Evolutionary conservation across 371 early-diverging fungal genomes (phyloP).

Genomic region (Syncephalastrum monosporum): DNA sequence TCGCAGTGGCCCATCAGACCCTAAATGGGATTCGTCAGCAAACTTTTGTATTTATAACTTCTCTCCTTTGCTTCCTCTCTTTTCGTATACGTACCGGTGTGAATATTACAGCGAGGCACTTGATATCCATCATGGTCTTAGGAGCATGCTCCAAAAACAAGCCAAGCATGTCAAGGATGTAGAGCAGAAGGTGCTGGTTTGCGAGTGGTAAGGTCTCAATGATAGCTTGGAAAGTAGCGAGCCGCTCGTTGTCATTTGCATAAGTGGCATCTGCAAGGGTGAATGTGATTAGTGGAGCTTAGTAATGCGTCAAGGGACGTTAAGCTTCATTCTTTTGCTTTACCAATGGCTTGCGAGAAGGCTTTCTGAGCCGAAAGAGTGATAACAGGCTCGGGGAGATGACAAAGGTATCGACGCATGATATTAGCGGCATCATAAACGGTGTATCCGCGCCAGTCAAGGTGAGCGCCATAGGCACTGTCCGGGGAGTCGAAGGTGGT

Average conservation of each 20-base stretch:
- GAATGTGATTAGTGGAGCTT: not conserved
- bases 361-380: slow-evolving; percentile 41
- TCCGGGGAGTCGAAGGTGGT: slow-evolving; percentile 52
- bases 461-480: slow-evolving; percentile 39
- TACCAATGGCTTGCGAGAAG: slow-evolving; percentile 51
- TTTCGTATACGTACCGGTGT: slow-evolving; percentile 41
- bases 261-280: slow-evolving; percentile 6
- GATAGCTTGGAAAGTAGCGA: slow-evolving; percentile 47
- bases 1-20: too few species aligned
- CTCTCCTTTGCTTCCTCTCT: not conserved
- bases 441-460: slow-evolving; percentile 51
- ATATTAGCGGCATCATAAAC: slow-evolving; percentile 60
- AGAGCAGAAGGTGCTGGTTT: slow-evolving; percentile 57
- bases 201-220: slow-evolving; percentile 51
- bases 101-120: slow-evolving; percentile 58
- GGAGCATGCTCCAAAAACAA: slow-evolving; percentile 44
- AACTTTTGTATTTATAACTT: too few species aligned
- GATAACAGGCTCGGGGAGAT: slow-evolving; percentile 56
- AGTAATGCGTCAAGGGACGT: not conserved
- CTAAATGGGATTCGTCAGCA: too few species aligned
- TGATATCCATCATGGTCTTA: slow-evolving; percentile 54
- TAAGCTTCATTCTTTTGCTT: not conserved
- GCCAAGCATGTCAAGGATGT: slow-evolving; percentile 55
- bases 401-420: slow-evolving; percentile 50
- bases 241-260: slow-evolving; percentile 31